phyloP scores from a whole-genome alignment of 768 basidiomycete genomes.

The Lactifluus echinatus region DNA sequence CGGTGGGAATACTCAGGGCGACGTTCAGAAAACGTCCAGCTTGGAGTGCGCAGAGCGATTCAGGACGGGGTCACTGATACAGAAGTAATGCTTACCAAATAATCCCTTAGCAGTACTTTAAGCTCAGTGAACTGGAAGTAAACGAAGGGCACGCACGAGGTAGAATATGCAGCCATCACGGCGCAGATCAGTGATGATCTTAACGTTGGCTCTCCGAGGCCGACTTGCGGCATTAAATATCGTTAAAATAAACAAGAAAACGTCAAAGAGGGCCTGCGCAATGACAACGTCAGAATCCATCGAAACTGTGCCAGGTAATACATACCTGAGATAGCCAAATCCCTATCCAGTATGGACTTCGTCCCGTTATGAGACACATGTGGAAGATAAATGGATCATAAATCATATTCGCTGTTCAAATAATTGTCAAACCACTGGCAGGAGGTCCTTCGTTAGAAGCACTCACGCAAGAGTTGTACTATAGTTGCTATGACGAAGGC shows the following conservation, averaged over 20 bases:
- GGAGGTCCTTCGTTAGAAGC: background rate
- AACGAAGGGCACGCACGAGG: constrained; percentile 23
- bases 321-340: constrained; percentile 32
- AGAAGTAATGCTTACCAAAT: background rate
- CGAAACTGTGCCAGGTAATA: background rate
- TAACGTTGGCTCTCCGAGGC: constrained; percentile 28
- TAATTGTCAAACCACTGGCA: background rate
- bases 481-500: constrained; percentile 2
- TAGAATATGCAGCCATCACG: constrained; percentile 33
- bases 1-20: constrained; percentile 9
- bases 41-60: background rate
- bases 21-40: constrained; percentile 15
- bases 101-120: background rate
- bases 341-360: constrained; percentile 11
- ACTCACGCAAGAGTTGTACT: constrained; percentile 8
- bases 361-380: constrained; percentile 13
- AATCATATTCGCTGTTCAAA: background rate
- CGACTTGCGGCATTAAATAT: constrained; percentile 31
- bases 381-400: constrained; percentile 6
- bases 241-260: constrained; percentile 29
- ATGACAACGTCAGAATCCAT: background rate
- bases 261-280: constrained; percentile 30
- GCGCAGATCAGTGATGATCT: constrained; percentile 28
- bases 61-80: background rate
- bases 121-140: background rate